Evolutionary conservation across 2,329 filamentous ascomycete species (phyloP).

Genomic region (Hypoxylon sp.): DNA sequence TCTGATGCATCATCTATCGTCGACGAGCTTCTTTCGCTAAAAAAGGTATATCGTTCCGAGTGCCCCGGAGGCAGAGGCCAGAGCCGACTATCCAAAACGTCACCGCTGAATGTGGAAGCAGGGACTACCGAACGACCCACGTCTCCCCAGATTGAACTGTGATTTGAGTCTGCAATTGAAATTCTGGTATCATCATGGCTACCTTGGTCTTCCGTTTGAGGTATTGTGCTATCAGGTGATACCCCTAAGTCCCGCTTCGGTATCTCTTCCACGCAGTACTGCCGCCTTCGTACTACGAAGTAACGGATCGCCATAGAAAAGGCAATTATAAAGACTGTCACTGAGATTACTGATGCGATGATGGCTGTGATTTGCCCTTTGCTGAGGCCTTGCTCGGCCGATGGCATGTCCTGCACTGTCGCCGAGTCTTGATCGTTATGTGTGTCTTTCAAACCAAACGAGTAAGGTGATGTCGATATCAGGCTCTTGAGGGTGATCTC

Average conservation of each 20-base stretch:
- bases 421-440: slow-evolving; percentile 1
- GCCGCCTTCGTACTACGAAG: slow-evolving; percentile 28
- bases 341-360: slow-evolving; percentile 36
- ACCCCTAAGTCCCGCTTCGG: slow-evolving; percentile 19
- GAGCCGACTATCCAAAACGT: slow-evolving; percentile 35
- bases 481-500: background rate
- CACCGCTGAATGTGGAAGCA: slow-evolving; percentile 17
- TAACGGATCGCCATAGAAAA: slow-evolving; percentile 33
- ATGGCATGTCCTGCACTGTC: slow-evolving; percentile 4
- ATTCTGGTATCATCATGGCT: slow-evolving; percentile 11
- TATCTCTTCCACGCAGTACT: slow-evolving; percentile 19
- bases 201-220: slow-evolving; percentile 16
- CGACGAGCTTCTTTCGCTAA: slow-evolving; percentile 38
- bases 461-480: background rate
- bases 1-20: slow-evolving; percentile 26
- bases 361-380: slow-evolving; percentile 33
- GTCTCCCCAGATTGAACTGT: slow-evolving; percentile 41
- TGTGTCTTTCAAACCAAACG: background rate
- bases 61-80: slow-evolving; percentile 47
- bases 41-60: slow-evolving; percentile 41
- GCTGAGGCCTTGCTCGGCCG: slow-evolving; percentile 7
- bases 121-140: slow-evolving; percentile 30
- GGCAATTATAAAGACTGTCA: slow-evolving; percentile 30
- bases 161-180: slow-evolving; percentile 34
- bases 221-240: slow-evolving; percentile 8